These are phyloP conservation scores for Peniophora sp. DNA, from an alignment of 1,284 basidiomycete species.

Conservation along the genomic window DNA sequence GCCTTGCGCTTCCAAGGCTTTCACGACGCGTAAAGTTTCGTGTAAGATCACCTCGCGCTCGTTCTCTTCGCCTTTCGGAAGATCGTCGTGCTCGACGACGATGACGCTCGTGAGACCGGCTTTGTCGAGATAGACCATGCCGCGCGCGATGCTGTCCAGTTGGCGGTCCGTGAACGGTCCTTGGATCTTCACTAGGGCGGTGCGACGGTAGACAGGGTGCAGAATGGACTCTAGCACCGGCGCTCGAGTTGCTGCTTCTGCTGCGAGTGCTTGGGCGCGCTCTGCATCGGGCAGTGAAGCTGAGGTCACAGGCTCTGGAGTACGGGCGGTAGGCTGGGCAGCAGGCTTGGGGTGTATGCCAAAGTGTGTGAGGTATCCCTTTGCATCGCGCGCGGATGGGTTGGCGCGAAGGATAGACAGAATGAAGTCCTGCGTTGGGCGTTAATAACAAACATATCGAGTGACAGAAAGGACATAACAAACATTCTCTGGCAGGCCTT, in stretches of 20 bases:
- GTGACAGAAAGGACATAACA: slow-evolving; percentile 11
- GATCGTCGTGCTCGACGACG: slow-evolving; percentile 85
- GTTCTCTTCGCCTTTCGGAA: slow-evolving; percentile 58
- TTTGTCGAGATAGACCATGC: slow-evolving; percentile 92
- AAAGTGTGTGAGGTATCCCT: slow-evolving; percentile 86
- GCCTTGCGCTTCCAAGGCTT: slow-evolving; percentile 77
- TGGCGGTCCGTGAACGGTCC: slow-evolving; percentile 96
- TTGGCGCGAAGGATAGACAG: slow-evolving; percentile 91
- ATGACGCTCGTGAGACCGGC: slow-evolving; percentile 94
- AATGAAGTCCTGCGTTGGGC: slow-evolving; percentile 79
- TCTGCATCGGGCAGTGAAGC: slow-evolving; percentile 10
- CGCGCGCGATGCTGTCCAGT: slow-evolving; percentile 88
- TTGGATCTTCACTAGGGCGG: slow-evolving; percentile 94
- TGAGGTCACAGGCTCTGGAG: slow-evolving; percentile 9
- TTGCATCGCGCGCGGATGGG: slow-evolving; percentile 87
- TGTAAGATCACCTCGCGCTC: slow-evolving; percentile 58
- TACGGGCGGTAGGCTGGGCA: slow-evolving; percentile 17
- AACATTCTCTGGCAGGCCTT: slow-evolving; percentile 42
- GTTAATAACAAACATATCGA: not conserved
- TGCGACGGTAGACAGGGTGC: slow-evolving; percentile 74
- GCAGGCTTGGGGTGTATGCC: slow-evolving; percentile 40
- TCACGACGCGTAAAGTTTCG: slow-evolving; percentile 80
- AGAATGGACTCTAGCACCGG: slow-evolving; percentile 78
- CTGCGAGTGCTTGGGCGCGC: slow-evolving; percentile 12
- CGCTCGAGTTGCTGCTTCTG: slow-evolving; percentile 13